Conservation (phyloP, 148 eudicot genomes). For the Amaranthus cruentus region DNA sequence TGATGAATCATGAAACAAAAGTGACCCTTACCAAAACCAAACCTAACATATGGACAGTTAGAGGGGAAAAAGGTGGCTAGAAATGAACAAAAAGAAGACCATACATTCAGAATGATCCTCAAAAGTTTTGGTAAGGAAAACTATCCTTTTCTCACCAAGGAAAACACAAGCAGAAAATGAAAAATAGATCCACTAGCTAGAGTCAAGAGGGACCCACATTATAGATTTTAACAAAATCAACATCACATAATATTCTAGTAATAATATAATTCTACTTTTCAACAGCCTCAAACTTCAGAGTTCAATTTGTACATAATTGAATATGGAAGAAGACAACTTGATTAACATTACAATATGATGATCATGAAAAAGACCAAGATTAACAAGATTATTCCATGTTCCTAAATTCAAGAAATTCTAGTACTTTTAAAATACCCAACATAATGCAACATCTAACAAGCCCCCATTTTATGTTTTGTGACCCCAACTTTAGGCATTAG, state of each 20-base stretch:
- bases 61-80: not conserved
- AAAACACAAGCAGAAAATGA: not conserved
- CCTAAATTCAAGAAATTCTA: not conserved
- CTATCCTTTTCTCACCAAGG: not conserved
- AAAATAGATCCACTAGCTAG: not conserved
- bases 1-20: constrained; percentile 6
- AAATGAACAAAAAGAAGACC: not conserved
- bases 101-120: not conserved
- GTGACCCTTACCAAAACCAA: constrained; percentile 7
- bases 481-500: too few relatives aligned
- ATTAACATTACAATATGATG: not conserved
- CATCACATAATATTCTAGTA: not conserved
- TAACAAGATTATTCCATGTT: not conserved
- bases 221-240: not conserved
- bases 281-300: not conserved
- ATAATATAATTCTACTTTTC: not conserved
- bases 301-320: not conserved
- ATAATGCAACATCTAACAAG: not conserved
- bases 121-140: not conserved
- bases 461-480: not conserved
- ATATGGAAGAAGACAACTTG: not conserved
- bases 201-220: not conserved
- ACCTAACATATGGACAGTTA: constrained; percentile 8
- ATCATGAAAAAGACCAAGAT: too few relatives aligned
- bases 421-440: not conserved